Evolutionary conservation across 441 rosid species (phyloP).

Genomic region (Lepidium campestre): DNA sequence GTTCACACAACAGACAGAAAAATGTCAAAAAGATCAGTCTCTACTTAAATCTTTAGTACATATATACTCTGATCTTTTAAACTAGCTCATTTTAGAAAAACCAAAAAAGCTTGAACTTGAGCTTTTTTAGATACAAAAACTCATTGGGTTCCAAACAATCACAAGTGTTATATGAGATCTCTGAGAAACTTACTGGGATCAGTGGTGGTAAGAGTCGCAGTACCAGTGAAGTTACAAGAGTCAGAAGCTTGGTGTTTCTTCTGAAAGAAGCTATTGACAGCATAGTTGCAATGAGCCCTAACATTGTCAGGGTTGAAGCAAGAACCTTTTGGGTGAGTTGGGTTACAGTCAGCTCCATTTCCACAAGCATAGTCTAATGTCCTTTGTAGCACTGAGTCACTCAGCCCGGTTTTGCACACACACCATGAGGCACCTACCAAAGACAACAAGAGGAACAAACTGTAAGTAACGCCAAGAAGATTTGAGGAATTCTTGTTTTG

Average conservation of each 20-base stretch:
- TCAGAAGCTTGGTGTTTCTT: conserved; percentile 51
- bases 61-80: not conserved
- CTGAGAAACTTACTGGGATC: conserved; percentile 60
- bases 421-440: conserved; percentile 64
- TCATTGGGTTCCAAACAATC: not conserved
- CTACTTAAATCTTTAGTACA: not conserved
- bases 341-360: conserved; percentile 62
- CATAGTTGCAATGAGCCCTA: conserved; percentile 55
- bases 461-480: not conserved
- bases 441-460: not conserved
- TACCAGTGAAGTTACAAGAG: conserved; percentile 59
- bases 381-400: conserved; percentile 51
- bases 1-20: not conserved
- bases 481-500: not conserved
- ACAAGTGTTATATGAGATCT: not conserved
- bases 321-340: conserved; percentile 35
- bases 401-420: conserved; percentile 60
- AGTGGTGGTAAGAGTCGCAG: conserved; percentile 37
- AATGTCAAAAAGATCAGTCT: not conserved
- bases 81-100: not conserved
- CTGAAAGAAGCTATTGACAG: conserved; percentile 70
- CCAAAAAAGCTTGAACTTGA: not conserved
- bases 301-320: conserved; percentile 59
- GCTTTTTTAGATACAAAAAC: not conserved
- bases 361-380: conserved; percentile 75